Evolutionary conservation across 169 alveolate genomes (phyloP), one percentile per base, ranked within the genome.

Genomic region (Plasmodium coatneyi): DNA sequence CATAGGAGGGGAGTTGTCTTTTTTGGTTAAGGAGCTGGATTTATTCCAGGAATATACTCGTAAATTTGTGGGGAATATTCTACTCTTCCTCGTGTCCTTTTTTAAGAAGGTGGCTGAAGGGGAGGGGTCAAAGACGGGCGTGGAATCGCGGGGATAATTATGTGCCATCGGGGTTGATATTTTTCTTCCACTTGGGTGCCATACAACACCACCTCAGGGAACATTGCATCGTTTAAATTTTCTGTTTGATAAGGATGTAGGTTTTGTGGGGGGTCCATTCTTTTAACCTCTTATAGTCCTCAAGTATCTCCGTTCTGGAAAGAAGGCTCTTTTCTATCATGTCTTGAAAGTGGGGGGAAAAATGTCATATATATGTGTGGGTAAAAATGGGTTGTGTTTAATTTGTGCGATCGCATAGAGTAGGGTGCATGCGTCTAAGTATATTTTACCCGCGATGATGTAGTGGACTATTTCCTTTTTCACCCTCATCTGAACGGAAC

Each of bases 311-410:
- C 39, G 86, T 74, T 30, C 56, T 28, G 5, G 86, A 56, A 5
- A n/a, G 39, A 41, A 86, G 36, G 30, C 80, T 54, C n/a, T 86
- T 72, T 76, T 86, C 93, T 19, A 86, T 86, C 80, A 86, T 86
- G 10, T 86, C 93, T 86, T 46, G 71, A 22, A n/a, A n/a, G 70
- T 74, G 43, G 1, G 22, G 30, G 52, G 54, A 28, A 30, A 80
- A 39, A 32, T 74, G 74, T 41, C 52, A 16, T 16, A 78, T 16
- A 79, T 34, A 79, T 36, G 54, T 36, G 19, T 2, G 16, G 7
- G 74, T 19, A 39, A 19, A 34, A 28, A 32, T 36, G 4, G 30
- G 7, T 70, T 83, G 25, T 30, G 72, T 60, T 16, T 9, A 60
- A 3, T 9, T 16, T 71, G n/a, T 22, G 12, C n/a, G 30, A 46